Evolutionary conservation across 1,139 yeast genomes (phyloP).

Genomic region (Pichia terricola): DNA sequence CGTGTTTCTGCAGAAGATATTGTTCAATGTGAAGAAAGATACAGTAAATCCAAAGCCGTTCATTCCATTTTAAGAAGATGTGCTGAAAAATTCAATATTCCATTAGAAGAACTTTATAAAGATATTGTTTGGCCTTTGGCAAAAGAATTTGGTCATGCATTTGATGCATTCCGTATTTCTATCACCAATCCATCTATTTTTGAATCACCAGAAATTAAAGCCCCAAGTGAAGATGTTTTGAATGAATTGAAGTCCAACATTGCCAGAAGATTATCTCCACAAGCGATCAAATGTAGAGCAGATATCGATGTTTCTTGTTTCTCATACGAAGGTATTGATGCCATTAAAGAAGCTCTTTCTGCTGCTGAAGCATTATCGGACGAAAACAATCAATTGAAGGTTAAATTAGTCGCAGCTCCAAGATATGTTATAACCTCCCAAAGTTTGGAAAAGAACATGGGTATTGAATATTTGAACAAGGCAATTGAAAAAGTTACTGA

Average conservation of each 20-base stretch:
- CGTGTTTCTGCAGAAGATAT: slow-evolving; percentile 98
- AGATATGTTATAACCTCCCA: slow-evolving; percentile 88
- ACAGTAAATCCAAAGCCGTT: slow-evolving; percentile 93
- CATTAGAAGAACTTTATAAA: slow-evolving; percentile 78
- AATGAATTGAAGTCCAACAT: slow-evolving; percentile 80
- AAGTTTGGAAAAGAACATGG: slow-evolving; percentile 84
- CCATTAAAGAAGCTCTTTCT: slow-evolving; percentile 79
- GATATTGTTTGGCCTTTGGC: slow-evolving; percentile 96
- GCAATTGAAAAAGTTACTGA: slow-evolving; percentile 72
- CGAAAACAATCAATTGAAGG: slow-evolving; percentile 79
- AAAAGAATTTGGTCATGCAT: slow-evolving; percentile 92
- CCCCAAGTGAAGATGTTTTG: slow-evolving; percentile 64
- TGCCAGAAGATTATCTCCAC: slow-evolving; percentile 91
- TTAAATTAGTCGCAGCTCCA: slow-evolving; percentile 96
- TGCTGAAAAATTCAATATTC: slow-evolving; percentile 88
- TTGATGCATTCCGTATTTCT: slow-evolving; percentile 93
- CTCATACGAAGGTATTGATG: slow-evolving; percentile 96
- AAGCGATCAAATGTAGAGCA: slow-evolving; percentile 94
- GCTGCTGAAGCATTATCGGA: slow-evolving; percentile 82
- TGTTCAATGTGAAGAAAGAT: slow-evolving; percentile 94
- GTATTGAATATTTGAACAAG: slow-evolving; percentile 64
- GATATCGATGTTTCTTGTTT: slow-evolving; percentile 97
- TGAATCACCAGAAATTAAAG: slow-evolving; percentile 37
- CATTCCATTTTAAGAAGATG: slow-evolving; percentile 96
- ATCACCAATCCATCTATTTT: slow-evolving; percentile 88